Evolutionary conservation across 805 yeast species (phyloP).

Genomic region (Candida sakaeoensis): DNA sequence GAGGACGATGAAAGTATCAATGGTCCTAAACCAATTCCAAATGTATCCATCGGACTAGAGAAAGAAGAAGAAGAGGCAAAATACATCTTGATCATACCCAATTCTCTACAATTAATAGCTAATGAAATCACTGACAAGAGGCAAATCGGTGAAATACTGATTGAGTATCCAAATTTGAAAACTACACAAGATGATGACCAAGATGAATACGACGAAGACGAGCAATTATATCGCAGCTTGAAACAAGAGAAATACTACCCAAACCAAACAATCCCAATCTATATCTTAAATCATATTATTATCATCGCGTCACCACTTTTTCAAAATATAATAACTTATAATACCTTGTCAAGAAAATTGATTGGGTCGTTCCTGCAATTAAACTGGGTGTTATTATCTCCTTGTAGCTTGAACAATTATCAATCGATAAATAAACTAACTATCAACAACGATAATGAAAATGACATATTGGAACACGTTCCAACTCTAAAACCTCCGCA

Average conservation of each 20-base stretch:
- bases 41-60: conserved; percentile 18
- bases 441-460: too few species aligned
- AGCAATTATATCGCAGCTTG: conserved; percentile 43
- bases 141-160: neutral
- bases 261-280: conserved; percentile 20
- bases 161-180: conserved; percentile 11
- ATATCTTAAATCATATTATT: conserved; percentile 10
- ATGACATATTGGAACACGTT: conserved; percentile 9
- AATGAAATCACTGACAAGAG: conserved; percentile 1
- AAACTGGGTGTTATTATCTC: conserved; percentile 32
- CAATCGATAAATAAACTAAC: conserved; percentile 23
- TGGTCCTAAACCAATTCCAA: conserved; percentile 25
- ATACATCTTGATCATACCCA: conserved; percentile 28
- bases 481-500: conserved; percentile 54
- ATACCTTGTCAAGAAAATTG: conserved; percentile 23
- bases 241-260: conserved; percentile 21
- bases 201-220: conserved; percentile 29
- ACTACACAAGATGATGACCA: conserved; percentile 8
- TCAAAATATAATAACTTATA: conserved; percentile 32
- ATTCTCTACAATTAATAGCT: conserved; percentile 16
- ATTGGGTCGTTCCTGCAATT: conserved; percentile 8
- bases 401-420: conserved; percentile 32
- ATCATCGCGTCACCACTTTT: conserved; percentile 32
- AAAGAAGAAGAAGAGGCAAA: conserved; percentile 8
- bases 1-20: conserved; percentile 37